phyloP scores from a whole-genome alignment of 345 rosid genomes.

The Limnanthes douglasii region DNA sequence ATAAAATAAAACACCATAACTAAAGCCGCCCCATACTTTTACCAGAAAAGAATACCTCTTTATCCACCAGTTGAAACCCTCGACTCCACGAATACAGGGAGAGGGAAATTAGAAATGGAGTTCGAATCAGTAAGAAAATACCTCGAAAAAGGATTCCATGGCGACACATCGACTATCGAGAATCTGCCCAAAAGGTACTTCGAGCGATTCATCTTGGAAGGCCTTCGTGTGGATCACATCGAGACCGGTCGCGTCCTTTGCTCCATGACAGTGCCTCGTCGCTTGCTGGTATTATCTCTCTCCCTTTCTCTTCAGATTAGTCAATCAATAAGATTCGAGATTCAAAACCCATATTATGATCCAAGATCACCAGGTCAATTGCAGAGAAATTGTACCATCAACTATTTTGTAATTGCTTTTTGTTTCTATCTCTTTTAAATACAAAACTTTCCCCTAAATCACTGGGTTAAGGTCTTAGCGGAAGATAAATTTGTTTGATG shows the following conservation, averaged over 20 bases:
- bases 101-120: conserved; percentile 16
- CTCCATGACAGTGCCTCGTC: conserved; percentile 65
- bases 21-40: too few species aligned
- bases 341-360: too few species aligned
- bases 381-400: too few species aligned
- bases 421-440: too few species aligned
- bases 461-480: too few species aligned
- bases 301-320: not conserved
- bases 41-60: too few species aligned
- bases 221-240: conserved; percentile 42
- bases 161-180: conserved; percentile 16
- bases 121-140: conserved; percentile 40
- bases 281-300: conserved; percentile 38
- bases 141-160: conserved; percentile 27
- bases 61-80: not conserved
- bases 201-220: conserved; percentile 45
- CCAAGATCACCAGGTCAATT: too few species aligned
- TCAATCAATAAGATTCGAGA: too few species aligned
- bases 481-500: too few species aligned
- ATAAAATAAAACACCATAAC: too few species aligned
- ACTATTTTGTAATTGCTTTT: too few species aligned
- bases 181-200: conserved; percentile 34
- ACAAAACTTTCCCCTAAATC: too few species aligned
- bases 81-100: not conserved
- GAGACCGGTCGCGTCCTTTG: conserved; percentile 72